Percentiles rank a stretch among this genome's conserved stretches.
These are phyloP conservation scores for Termitomyces sp. DNA, from an alignment of 768 basidiomycete genomes.

Conservation along the genomic window DNA sequence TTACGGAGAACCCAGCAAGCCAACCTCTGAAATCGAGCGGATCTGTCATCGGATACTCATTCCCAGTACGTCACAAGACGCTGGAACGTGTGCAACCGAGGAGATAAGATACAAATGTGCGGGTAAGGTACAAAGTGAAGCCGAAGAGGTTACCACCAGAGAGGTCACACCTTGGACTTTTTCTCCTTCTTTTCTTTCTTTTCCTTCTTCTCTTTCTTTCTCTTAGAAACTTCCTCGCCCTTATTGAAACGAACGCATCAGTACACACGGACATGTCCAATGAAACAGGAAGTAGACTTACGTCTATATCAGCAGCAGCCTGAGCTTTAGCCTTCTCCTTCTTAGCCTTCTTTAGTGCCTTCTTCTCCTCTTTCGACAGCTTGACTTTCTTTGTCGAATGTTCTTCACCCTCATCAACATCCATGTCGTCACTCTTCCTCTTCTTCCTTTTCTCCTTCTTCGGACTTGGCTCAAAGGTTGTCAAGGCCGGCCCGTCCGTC, in stretches of 20 bases:
- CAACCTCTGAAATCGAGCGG: not conserved
- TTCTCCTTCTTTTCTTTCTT: conserved; percentile 35
- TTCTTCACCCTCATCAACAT: conserved; percentile 52
- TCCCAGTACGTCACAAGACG: not conserved
- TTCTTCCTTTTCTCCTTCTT: conserved; percentile 68
- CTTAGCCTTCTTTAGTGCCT: conserved; percentile 73
- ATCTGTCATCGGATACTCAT: not conserved
- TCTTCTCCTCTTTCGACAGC: conserved; percentile 82
- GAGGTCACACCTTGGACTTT: conserved; percentile 22
- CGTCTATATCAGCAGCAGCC: conserved; percentile 35
- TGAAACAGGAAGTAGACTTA: conserved; percentile 18
- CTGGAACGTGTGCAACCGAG: not conserved
- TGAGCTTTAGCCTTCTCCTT: conserved; percentile 58
- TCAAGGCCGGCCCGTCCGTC: conserved; percentile 46
- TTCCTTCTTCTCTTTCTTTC: conserved; percentile 55
- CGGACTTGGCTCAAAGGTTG: conserved; percentile 50
- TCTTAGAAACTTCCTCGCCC: conserved; percentile 25
- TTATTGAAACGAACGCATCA: conserved; percentile 6
- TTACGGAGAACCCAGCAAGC: not conserved
- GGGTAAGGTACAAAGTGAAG: conserved; percentile 6
- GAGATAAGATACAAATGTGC: not conserved
- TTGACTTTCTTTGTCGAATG: conserved; percentile 65
- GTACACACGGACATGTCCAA: not conserved
- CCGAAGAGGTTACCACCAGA: conserved; percentile 7
- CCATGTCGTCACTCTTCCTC: conserved; percentile 62